Base-by-base conservation (phyloP, 2,329 filamentous ascomycete species). In the Erysiphe pulchra region DNA sequence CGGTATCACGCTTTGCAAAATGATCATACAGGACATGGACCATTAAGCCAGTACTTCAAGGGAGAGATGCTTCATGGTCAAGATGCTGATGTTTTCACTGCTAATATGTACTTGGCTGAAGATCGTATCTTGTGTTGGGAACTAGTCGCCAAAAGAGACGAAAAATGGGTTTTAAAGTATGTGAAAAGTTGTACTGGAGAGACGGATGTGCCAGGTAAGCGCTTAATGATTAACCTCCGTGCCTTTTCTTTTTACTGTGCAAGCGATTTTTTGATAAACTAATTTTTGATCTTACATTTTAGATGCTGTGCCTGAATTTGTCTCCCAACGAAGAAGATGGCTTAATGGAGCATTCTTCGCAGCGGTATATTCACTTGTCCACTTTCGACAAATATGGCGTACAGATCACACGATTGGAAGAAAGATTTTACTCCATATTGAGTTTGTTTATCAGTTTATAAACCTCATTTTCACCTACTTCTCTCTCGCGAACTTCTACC, bases 381-480 rank as follows among this genome's bases (percentile, higher is more conserved):
- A 98, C 63, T 93, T 92, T 61, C 87, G 92, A 63, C 80, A 95
- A 58, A 85, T 98, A 60, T 92, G 87, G 72, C 76, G 90, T 48
- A 92, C 83, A 51, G 80, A 86, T 56, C 90, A 98, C 61, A 87
- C 80, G 24, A 69, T 86, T 55, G 57, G 92, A 38, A 75, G 90
- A 54, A 94, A 95, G 61, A 65, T 87, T 49, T 83, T 82, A 69
- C 82, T 98, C 62, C 72, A 93, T 55, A 62, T 95, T 53, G 90
- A 98, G 60, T 95, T 94, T 61, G 66, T 80, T 53, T 98, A 94
- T 65, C 85, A 94, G 62, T 90, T 84, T 1, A 70, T 87, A 62
- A 92, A 83, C 68, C 94, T 95, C 83, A 71, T 98, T 57, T 98
- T 95, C 60, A 86, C 90, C 45, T 98, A 90, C 90, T 95, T 98